Conservation (phyloP, 106 monocot genomes). For the Iris macrosiphon region DNA sequence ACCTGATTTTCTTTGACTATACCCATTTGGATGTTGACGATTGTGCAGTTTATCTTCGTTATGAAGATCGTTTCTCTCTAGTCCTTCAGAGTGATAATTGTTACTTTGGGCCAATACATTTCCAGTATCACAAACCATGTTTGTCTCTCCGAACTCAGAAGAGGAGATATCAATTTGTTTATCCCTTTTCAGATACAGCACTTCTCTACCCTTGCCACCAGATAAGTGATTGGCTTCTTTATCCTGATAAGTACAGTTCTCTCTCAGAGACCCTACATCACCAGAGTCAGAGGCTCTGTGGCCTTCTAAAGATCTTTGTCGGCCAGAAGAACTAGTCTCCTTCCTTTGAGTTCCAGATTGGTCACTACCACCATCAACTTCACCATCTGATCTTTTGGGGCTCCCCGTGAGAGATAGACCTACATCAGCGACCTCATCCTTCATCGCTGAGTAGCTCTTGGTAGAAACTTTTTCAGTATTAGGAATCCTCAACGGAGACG, state of each 20-base stretch:
- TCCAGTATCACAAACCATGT: conserved; percentile 5
- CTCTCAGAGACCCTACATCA: conserved; percentile 6
- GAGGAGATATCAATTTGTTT: conserved; percentile 14
- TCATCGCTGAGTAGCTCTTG: conserved; percentile 20
- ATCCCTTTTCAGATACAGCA: conserved; percentile 2
- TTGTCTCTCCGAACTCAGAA: conserved; percentile 13
- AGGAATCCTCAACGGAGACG: conserved; percentile 62
- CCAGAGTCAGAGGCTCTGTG: conserved; percentile 16
- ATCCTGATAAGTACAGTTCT: conserved; percentile 5
- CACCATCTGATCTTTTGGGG: conserved; percentile 26
- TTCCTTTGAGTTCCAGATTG: conserved; percentile 12
- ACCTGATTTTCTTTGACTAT: conserved; percentile 9
- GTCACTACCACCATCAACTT: conserved; percentile 15
- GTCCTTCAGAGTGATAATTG: conserved; percentile 1
- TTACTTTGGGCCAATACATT: background rate
- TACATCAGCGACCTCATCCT: conserved; percentile 24
- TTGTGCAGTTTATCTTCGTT: conserved; percentile 13
- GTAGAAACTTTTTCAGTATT: conserved; percentile 21
- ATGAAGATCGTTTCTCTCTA: conserved; percentile 3
- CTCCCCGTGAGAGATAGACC: conserved; percentile 21
- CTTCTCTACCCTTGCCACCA: conserved; percentile 15
- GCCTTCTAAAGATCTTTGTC: conserved; percentile 12
- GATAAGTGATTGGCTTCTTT: conserved; percentile 3
- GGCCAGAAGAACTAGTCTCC: conserved; percentile 8
- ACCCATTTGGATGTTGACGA: conserved; percentile 8